A percentile compares a stretch with the other conserved stretches of the same genome.
Evolutionary conservation across 2,329 filamentous ascomycete genomes (phyloP).

Genomic region (Emergomyces africanus): DNA sequence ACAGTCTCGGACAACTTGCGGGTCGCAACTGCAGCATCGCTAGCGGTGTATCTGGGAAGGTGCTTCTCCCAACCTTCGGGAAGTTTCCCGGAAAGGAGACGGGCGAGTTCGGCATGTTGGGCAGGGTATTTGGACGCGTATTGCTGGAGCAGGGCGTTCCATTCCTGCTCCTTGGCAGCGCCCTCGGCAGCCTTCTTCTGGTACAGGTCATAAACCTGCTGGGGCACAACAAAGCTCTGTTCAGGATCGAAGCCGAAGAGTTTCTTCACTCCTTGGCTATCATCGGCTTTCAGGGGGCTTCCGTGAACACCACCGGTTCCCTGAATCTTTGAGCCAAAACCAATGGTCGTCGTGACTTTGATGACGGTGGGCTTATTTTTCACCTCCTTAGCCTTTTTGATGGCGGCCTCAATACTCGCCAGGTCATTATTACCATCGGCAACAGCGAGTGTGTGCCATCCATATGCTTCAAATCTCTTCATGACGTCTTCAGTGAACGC

Average conservation of each 20-base stretch:
- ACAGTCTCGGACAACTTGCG: constrained; percentile 95
- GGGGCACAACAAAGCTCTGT: constrained; percentile 82
- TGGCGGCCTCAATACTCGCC: constrained; percentile 73
- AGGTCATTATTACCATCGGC: constrained; percentile 82
- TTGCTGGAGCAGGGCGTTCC: constrained; percentile 85
- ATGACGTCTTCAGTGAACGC: constrained; percentile 94
- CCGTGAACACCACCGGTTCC: constrained; percentile 95
- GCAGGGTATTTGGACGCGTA: constrained; percentile 67
- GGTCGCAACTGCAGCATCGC: constrained; percentile 73
- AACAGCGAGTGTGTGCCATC: constrained; percentile 83
- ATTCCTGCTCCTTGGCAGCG: constrained; percentile 81
- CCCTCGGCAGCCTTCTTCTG: constrained; percentile 73
- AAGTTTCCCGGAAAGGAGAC: constrained; percentile 69
- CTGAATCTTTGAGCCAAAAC: constrained; percentile 84
- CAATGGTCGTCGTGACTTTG: constrained; percentile 94
- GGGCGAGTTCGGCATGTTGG: constrained; percentile 67
- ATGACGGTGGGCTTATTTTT: constrained; percentile 96
- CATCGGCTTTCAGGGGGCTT: constrained; percentile 86
- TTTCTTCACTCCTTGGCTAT: constrained; percentile 84
- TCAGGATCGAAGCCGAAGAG: constrained; percentile 95
- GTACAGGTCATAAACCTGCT: constrained; percentile 89
- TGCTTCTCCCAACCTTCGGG: constrained; percentile 94
- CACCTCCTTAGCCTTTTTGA: constrained; percentile 71
- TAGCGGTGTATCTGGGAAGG: constrained; percentile 80
- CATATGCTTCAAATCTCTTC: constrained; percentile 93